phyloP scores from a whole-genome alignment of 2,329 filamentous ascomycete species.

The Phyllosticta citrichinensis region DNA sequence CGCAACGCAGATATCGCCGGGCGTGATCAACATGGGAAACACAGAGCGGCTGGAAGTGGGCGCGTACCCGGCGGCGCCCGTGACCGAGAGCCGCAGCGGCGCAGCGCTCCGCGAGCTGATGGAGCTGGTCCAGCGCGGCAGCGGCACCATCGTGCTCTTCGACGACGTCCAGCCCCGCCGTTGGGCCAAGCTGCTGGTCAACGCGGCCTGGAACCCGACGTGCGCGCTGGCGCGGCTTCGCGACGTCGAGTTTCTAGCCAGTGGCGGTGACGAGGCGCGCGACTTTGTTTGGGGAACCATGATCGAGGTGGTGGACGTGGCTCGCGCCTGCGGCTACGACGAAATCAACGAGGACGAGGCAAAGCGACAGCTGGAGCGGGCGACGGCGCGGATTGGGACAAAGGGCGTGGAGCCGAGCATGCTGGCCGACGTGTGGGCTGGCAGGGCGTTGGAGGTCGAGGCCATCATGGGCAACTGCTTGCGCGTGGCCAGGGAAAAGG shows the following conservation, averaged over 20 bases:
- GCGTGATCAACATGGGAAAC: constrained; percentile 37
- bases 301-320: constrained; percentile 35
- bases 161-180: constrained; percentile 47
- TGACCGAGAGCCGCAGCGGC: constrained; percentile 12
- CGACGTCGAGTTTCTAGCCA: constrained; percentile 41
- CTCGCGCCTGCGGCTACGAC: constrained; percentile 30
- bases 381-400: constrained; percentile 26
- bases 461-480: constrained; percentile 41
- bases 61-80: constrained; percentile 32
- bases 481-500: constrained; percentile 30
- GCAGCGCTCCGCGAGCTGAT: constrained; percentile 15
- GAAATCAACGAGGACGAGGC: constrained; percentile 28
- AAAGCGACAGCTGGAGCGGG: constrained; percentile 28
- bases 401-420: constrained; percentile 40
- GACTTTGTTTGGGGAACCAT: constrained; percentile 33
- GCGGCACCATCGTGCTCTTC: constrained; percentile 39
- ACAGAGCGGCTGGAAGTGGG: constrained; percentile 42
- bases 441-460: constrained; percentile 39
- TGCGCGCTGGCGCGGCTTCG: constrained; percentile 46
- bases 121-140: constrained; percentile 34
- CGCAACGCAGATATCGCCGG: constrained; percentile 40
- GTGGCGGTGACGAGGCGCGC: neutral
- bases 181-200: constrained; percentile 53
- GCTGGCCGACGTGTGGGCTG: constrained; percentile 36
- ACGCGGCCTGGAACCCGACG: constrained; percentile 52